phyloP scores from a whole-genome alignment of 352 stramenopile species.

The Phytophthora ramorum region DNA sequence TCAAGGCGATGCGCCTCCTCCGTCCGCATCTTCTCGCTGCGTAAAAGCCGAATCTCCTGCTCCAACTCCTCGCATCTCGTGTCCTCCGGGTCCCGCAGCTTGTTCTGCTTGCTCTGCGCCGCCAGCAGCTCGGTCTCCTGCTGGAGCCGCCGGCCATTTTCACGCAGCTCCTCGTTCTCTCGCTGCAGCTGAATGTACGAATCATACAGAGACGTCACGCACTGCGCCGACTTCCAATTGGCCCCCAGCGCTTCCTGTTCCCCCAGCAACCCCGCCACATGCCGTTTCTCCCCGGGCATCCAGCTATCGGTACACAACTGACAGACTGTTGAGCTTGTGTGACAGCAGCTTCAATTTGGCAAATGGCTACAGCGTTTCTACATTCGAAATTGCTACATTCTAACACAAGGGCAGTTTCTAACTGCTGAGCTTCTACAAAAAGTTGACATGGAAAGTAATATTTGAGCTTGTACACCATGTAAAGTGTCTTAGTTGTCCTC shows the following conservation, averaged over 20 bases:
- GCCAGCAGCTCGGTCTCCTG: constrained; percentile 19
- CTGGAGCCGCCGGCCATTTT: constrained; percentile 16
- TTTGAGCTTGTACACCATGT: too few species aligned
- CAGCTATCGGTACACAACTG: not conserved
- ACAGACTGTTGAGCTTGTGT: too few species aligned
- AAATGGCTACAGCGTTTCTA: not conserved
- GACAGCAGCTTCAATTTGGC: too few species aligned
- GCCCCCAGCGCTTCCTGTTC: constrained; percentile 36
- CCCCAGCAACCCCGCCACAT: constrained; percentile 8
- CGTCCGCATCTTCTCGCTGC: constrained; percentile 53
- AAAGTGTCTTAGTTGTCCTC: too few species aligned
- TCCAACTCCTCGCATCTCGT: constrained; percentile 27
- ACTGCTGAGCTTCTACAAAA: too few species aligned
- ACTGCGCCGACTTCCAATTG: constrained; percentile 80
- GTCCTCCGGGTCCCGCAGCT: constrained; percentile 24
- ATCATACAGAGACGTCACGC: constrained; percentile 80
- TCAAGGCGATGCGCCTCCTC: constrained; percentile 47
- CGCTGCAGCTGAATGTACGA: constrained; percentile 70
- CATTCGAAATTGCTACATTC: too few species aligned
- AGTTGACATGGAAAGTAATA: not conserved
- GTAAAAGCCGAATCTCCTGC: constrained; percentile 63
- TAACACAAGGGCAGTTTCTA: too few species aligned
- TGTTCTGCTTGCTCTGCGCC: constrained; percentile 6
- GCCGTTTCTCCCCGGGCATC: constrained; percentile 30
- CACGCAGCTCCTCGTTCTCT: constrained; percentile 45